Evolutionary conservation across 495 filamentous ascomycete species (phyloP).

Genomic region (Neurospora africana): DNA sequence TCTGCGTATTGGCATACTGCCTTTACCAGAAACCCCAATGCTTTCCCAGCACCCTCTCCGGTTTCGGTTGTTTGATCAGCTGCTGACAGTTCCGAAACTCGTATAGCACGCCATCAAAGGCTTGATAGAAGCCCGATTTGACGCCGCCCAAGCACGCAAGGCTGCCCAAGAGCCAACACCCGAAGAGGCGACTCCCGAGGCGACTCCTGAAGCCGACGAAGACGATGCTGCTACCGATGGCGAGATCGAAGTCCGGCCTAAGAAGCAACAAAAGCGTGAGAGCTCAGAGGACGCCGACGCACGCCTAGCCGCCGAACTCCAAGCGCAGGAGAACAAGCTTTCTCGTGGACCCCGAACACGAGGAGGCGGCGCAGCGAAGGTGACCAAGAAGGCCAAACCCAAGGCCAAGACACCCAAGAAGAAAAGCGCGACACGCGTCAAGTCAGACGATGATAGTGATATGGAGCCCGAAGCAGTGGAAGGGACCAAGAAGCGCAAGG

Average conservation of each 20-base stretch:
- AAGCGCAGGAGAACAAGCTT: constrained; percentile 79
- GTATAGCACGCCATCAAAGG: constrained; percentile 64
- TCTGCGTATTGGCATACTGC: neutral
- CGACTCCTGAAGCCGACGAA: constrained; percentile 18
- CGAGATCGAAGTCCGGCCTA: constrained; percentile 43
- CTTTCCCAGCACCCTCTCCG: neutral
- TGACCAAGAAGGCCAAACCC: constrained; percentile 20
- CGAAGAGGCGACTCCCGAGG: constrained; percentile 21
- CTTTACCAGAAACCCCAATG: neutral
- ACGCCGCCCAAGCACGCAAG: constrained; percentile 38
- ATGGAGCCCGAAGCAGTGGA: constrained; percentile 50
- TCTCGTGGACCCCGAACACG: constrained; percentile 57
- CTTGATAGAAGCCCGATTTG: constrained; percentile 85
- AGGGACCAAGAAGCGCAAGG: constrained; percentile 38
- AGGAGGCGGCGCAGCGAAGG: constrained; percentile 44
- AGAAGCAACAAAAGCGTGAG: constrained; percentile 49
- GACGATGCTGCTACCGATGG: constrained; percentile 28
- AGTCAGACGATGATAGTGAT: constrained; percentile 71
- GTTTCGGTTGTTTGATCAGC: neutral
- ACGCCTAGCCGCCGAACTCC: constrained; percentile 70
- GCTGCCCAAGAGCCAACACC: constrained; percentile 10
- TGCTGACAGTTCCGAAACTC: neutral
- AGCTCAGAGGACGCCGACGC: constrained; percentile 65
- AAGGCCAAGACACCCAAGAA: constrained; percentile 49
- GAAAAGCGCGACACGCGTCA: constrained; percentile 69